Evolutionary conservation across 345 rosid genomes (phyloP).

Genomic region (Aquilaria sinensis): DNA sequence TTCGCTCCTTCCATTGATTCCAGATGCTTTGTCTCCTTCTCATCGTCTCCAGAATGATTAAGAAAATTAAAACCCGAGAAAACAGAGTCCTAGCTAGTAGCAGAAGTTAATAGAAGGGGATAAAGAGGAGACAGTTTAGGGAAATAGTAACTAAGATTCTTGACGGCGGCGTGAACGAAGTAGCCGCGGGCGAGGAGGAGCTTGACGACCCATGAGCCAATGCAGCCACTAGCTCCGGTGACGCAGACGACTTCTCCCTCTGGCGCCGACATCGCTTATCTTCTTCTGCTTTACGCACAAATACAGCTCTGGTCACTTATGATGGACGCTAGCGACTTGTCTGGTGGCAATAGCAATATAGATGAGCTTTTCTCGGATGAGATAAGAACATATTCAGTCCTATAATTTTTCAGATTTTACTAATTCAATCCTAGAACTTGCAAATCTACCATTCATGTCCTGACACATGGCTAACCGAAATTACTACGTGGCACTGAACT

Average conservation of each 20-base stretch:
- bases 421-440: no score
- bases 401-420: no score
- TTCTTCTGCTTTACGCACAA: no score
- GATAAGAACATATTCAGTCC: no score
- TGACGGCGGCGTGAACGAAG: constrained; percentile 72
- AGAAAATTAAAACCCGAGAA: background rate
- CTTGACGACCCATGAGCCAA: constrained; percentile 73
- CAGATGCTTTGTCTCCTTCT: constrained; percentile 68
- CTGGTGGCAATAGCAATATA: no score
- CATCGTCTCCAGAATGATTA: constrained; percentile 35
- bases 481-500: no score
- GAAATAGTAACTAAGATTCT: constrained; percentile 41
- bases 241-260: constrained; percentile 52
- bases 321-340: no score
- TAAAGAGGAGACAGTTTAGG: background rate
- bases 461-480: no score
- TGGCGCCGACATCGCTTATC: constrained; percentile 25
- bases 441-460: no score
- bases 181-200: constrained; percentile 72
- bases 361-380: no score
- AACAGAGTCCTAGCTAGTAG: background rate
- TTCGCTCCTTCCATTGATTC: constrained; percentile 63
- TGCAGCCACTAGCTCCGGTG: constrained; percentile 86
- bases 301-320: no score
- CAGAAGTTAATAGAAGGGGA: background rate